Percentiles rank a stretch among this genome's conserved stretches.
Evolutionary conservation across 805 yeast species (phyloP).

Genomic region (Blastobotrys peoriensis): DNA sequence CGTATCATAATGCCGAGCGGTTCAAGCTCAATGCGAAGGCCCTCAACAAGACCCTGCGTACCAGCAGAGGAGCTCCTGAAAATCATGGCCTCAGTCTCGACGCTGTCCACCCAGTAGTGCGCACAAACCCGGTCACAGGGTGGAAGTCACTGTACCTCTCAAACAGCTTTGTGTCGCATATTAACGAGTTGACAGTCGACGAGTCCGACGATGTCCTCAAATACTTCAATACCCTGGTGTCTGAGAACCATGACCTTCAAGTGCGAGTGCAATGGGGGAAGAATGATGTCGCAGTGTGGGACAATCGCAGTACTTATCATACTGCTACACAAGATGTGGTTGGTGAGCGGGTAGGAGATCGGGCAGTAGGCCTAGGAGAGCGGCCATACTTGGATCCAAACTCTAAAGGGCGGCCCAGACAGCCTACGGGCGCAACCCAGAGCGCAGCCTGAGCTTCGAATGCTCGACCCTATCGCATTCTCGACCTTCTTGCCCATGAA

Average conservation of each 20-base stretch:
- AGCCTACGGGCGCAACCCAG: no score
- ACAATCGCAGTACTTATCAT: constrained; percentile 51
- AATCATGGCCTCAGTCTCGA: constrained; percentile 41
- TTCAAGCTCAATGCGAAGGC: constrained; percentile 23
- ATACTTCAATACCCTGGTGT: constrained; percentile 41
- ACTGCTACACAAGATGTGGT: no score
- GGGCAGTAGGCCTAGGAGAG: constrained; percentile 15
- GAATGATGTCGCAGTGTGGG: constrained; percentile 56
- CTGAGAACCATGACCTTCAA: constrained; percentile 36
- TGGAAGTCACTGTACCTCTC: constrained; percentile 53
- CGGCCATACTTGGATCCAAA: constrained; percentile 9
- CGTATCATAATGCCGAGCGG: constrained; percentile 51
- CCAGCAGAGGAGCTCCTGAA: constrained; percentile 33
- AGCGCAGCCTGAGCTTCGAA: no score
- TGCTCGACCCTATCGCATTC: no score
- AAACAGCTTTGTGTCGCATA: no score
- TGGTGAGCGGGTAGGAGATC: constrained; percentile 11
- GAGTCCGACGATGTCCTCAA: constrained; percentile 59
- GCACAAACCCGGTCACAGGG: constrained; percentile 62
- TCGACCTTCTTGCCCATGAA: no score
- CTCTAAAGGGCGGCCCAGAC: constrained; percentile 6
- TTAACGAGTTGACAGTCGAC: constrained; percentile 65
- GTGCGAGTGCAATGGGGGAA: constrained; percentile 48
- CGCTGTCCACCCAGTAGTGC: constrained; percentile 45
- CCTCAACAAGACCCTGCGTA: constrained; percentile 42